phyloP scores from a whole-genome alignment of 305 asterid species.

The Rubia balearica region DNA sequence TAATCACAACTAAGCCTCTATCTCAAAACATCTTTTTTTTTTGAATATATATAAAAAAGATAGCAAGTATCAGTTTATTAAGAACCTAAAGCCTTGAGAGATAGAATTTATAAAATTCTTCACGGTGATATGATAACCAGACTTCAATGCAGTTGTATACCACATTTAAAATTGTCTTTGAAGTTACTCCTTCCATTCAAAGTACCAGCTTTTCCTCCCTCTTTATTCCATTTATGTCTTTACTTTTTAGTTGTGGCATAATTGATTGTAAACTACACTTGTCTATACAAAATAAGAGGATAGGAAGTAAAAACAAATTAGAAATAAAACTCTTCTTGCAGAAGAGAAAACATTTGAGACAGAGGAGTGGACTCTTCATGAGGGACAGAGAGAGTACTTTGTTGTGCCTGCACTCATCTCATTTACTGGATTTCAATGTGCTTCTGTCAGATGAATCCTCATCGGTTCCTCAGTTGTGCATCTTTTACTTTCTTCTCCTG shows the following conservation, averaged over 20 bases:
- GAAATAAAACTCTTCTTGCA: neutral
- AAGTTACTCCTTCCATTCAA: no score
- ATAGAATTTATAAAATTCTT: neutral
- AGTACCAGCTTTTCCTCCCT: neutral
- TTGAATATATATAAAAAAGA: no score
- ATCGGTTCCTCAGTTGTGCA: neutral
- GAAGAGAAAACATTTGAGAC: no score
- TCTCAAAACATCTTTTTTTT: neutral
- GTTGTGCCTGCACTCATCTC: neutral
- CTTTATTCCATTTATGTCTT: neutral
- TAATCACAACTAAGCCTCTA: neutral
- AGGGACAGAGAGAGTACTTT: neutral
- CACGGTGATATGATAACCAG: neutral
- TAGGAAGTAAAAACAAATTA: neutral
- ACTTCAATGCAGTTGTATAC: neutral
- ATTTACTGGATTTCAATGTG: neutral
- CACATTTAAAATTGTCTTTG: neutral
- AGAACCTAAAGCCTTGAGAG: neutral
- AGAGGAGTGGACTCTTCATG: no score
- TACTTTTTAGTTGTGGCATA: neutral
- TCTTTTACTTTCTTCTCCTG: neutral
- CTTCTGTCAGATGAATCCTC: neutral
- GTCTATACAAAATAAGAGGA: neutral
- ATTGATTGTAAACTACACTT: neutral
- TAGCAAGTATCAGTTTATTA: neutral